Evolutionary conservation across 352 stramenopile species (phyloP), one percentile per base, ranked within the genome.

Genomic region (Phytophthora sp.): DNA sequence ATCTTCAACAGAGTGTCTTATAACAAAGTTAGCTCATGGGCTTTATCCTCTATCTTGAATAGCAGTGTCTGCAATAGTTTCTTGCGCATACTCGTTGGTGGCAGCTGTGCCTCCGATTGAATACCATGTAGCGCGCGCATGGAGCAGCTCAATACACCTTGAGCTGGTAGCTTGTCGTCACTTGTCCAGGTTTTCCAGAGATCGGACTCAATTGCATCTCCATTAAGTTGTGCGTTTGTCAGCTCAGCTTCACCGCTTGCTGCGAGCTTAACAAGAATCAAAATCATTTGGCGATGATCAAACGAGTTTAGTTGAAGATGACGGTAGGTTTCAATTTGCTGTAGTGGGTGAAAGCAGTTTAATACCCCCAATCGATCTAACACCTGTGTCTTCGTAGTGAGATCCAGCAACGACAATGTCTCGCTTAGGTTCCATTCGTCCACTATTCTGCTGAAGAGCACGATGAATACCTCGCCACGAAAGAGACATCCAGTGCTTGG

Each of bases 351-450:
- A 45, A 91, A 89, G 34, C 73, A 87, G 31, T 88, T 80, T 15
- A 91, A 54, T 20, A 77, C 66, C 15, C 84, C 84, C 11, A 92
- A 58, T 20, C 84, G 76, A 54, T 89, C 82, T 5, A 91, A 39
- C 10, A 91, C 74, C 27, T 89, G 82, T 10, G 75, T 76, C 62
- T 90, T 90, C 15, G 79, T 89, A 4, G 66, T 69, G 15, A 88
- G 52, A 54, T 92, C 84, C 2, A 92, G 49, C 18, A 92, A 50
- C n/a, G 77, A 81, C 17, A 92, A 67, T 20, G 81, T 74, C 44
- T 92, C 84, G 27, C 63, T 70, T 21, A 90, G 69, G 32, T 91
- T 90, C 71, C 71, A 86, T 44, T 91, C 84, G 49, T 92, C 84
- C 9, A 91, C 69, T 17, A 87, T 87, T 26, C 81, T 69, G 27